Evolutionary conservation across 2,329 filamentous ascomycete species (phyloP), one percentile per base, ranked within the genome.

Genomic region (Sporothrix schenckii): DNA sequence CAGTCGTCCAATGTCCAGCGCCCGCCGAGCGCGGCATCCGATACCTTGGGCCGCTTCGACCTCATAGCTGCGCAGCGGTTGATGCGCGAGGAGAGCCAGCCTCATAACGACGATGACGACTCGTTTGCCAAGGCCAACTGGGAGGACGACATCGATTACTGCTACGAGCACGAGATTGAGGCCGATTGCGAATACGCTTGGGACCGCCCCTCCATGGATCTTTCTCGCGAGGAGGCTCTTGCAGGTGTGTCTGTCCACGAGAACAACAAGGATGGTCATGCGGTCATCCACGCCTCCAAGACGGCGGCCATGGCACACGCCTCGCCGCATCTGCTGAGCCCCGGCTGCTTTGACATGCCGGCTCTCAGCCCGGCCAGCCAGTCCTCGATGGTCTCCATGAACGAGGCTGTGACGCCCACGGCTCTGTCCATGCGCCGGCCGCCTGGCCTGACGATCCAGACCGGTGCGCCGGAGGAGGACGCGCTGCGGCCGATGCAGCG

Each of bases 131-230:
- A 79, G 9, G 83, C 84, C 74, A 88, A 81, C 74, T 91, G 89
- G 89, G 89, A 91, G 75, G 88, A 89, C 68, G 88, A 88, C 72
- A 90, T 91, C 72, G 89, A 91, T 76, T 91, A 90, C 77, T 90
- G 87, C 76, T 91, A 91, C 75, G 88, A 90, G 73, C 87, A 91
- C 74, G 88, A 88, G 73, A 87, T 85, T 14, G 89, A 91, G 77
- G 88, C 88, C 9, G 83, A 90, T 77, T 90, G 87, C 75, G 85
- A 90, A 72, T 90, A 89, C 74, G 85, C 88, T 58, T 90, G 88
- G 88, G 86, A 88, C 71, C 84, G 85, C 19, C 80, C 83, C 3
- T 89, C 87, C 0, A 74, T 85, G 68, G 87, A 88, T 63, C 72
- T 81, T 53, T 76, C 74, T 30, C 78, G 79, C 68, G 80, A 79